These are phyloP conservation scores for Lyophyllum decastes DNA, from an alignment of 768 basidiomycete genomes.

Conservation along the genomic window DNA sequence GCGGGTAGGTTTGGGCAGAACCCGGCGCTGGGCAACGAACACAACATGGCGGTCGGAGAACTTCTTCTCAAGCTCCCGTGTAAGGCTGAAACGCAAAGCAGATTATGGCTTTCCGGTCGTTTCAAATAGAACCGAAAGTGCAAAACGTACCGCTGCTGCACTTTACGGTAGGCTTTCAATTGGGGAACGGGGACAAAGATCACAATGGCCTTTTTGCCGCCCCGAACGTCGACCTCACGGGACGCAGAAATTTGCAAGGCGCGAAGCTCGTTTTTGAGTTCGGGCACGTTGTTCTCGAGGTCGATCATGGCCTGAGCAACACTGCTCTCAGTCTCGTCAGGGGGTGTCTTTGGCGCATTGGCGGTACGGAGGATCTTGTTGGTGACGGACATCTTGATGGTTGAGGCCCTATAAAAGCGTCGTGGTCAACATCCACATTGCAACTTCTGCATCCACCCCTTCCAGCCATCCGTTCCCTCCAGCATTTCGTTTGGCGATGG, in stretches of 20 bases:
- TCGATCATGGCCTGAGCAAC: slow-evolving; percentile 97
- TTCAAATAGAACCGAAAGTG: slow-evolving; percentile 2
- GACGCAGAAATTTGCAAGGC: slow-evolving; percentile 97
- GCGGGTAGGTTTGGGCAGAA: slow-evolving; percentile 96
- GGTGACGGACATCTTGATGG: slow-evolving; percentile 71
- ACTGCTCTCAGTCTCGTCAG: slow-evolving; percentile 87
- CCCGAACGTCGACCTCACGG: slow-evolving; percentile 98
- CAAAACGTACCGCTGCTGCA: slow-evolving; percentile 82
- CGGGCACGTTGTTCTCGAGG: slow-evolving; percentile 97
- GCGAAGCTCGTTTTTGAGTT: slow-evolving; percentile 96
- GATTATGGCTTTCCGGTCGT: slow-evolving; percentile 13
- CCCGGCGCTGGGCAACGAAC: slow-evolving; percentile 97
- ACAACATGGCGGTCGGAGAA: slow-evolving; percentile 99
- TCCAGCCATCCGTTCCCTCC: slow-evolving; percentile 28
- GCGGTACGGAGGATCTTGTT: slow-evolving; percentile 94
- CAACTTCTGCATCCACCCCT: slow-evolving; percentile 56
- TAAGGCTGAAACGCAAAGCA: slow-evolving; percentile 61
- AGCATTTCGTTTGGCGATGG: slow-evolving; percentile 23
- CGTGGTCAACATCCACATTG: slow-evolving; percentile 49
- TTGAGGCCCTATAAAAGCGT: slow-evolving; percentile 32
- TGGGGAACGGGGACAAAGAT: slow-evolving; percentile 97
- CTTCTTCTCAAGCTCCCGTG: slow-evolving; percentile 99
- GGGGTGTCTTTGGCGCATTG: slow-evolving; percentile 87
- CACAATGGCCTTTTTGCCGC: slow-evolving; percentile 99
- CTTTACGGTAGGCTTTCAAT: slow-evolving; percentile 97